Evolutionary conservation across 495 filamentous ascomycete genomes (phyloP), one percentile per base, ranked within the genome.

Genomic region (Penicillium coffeae): DNA sequence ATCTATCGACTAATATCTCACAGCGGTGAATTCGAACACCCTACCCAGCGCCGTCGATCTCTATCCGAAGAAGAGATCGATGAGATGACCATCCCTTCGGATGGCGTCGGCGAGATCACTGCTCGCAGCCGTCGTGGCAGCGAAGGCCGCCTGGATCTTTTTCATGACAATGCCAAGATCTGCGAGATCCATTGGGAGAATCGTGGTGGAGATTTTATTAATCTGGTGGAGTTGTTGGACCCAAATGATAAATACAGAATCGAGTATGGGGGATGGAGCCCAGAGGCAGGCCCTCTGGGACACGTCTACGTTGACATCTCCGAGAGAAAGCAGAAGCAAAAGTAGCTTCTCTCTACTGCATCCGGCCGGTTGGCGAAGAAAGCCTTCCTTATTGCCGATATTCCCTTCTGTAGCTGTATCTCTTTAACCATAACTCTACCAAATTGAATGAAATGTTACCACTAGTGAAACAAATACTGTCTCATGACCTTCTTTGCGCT

Each of bases 131-230:
- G 65, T 18, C 59, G 68, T 14, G 68, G 68, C 51, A 69, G 65
- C 37, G 68, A 71, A 38, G 68, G 68, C 21, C 62, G 65, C 32
- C 52, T 71, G 21, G 68, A 71, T 49, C 47, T 71, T 13, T 71
- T 68, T 50, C 60, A 69, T 49, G 60, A 57, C 47, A 50, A 69
- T 18, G 38, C 37, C 43, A 71, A 71, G 59, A 71, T 71, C 37
- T 71, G 68, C 40, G 68, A 71, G 43, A 56, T 71, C 13, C 68
- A 71, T 42, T 71, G 68, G 68, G 68, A 71, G 49, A 71, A 71
- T 46, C 59, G 65, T 15, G 49, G 53, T 6, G 59, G 58, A 30
- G 52, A 58, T 0, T 37, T 34, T 13, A 18, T 40, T 32, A 71
- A 71, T 22, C 41, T 62, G 19, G 61, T 71, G 25, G 68, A 71